A percentile compares a stretch with the other conserved stretches of the same genome.
These are phyloP conservation scores for Phaffia rhodozyma DNA, from an alignment of 1,284 basidiomycete genomes.

Conservation along the genomic window DNA sequence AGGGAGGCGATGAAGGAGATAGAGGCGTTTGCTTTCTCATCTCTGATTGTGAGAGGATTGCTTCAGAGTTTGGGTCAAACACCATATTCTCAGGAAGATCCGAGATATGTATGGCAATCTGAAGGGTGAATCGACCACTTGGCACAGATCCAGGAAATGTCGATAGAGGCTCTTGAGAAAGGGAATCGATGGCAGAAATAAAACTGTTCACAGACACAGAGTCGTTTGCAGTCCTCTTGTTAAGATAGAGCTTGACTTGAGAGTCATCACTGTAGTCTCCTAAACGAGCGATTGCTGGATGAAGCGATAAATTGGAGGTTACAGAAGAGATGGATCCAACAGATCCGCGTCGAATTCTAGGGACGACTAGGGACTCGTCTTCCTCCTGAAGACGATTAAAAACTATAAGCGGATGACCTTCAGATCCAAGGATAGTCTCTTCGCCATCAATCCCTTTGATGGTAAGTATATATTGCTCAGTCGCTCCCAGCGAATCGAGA, in stretches of 20 bases:
- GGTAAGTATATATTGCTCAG: conserved; percentile 73
- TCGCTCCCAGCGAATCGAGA: conserved; percentile 45
- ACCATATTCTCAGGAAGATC: conserved; percentile 88
- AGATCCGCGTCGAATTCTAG: conserved; percentile 72
- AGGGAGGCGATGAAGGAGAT: conserved; percentile 34
- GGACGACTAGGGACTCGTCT: conserved; percentile 43
- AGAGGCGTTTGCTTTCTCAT: neutral
- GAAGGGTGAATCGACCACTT: conserved; percentile 68
- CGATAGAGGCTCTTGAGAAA: conserved; percentile 35
- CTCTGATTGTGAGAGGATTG: conserved; percentile 59
- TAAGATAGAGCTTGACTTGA: conserved; percentile 89
- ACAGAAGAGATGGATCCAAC: conserved; percentile 88
- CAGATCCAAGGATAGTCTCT: conserved; percentile 54
- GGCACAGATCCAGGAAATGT: conserved; percentile 50
- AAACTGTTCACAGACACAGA: conserved; percentile 25
- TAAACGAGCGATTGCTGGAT: conserved; percentile 83
- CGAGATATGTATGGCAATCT: conserved; percentile 69
- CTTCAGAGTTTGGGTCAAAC: conserved; percentile 82
- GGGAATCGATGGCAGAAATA: neutral
- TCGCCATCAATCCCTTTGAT: conserved; percentile 80
- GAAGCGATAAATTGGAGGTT: conserved; percentile 75
- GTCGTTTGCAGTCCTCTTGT: conserved; percentile 37
- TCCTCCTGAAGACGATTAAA: conserved; percentile 69
- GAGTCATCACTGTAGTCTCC: conserved; percentile 94
- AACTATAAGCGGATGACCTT: conserved; percentile 69